Evolutionary conservation across 129 eudicot genomes (phyloP).

Genomic region (Centella asiatica): DNA sequence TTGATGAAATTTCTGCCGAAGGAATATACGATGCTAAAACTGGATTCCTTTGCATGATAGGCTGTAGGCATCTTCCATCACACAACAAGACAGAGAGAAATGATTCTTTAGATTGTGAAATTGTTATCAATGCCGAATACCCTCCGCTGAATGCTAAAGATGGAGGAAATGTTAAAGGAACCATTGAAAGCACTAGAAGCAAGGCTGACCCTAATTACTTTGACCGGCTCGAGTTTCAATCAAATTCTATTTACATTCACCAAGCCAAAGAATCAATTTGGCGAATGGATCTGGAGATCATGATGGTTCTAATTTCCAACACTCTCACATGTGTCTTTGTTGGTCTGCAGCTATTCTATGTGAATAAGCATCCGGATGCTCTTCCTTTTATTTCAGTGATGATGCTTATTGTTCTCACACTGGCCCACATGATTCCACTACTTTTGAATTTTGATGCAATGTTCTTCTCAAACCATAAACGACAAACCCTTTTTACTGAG

Average conservation of each 20-base stretch:
- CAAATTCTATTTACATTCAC: constrained; percentile 43
- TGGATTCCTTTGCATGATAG: constrained; percentile 74
- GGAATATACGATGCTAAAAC: constrained; percentile 54
- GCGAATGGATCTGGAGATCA: constrained; percentile 87
- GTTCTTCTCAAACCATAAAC: constrained; percentile 37
- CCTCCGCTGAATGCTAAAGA: constrained; percentile 37
- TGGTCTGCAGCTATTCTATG: constrained; percentile 60
- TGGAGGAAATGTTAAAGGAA: constrained; percentile 41
- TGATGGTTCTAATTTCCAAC: constrained; percentile 85
- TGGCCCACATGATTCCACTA: constrained; percentile 67
- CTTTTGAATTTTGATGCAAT: constrained; percentile 82
- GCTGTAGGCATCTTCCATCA: constrained; percentile 50
- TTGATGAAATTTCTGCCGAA: constrained; percentile 63
- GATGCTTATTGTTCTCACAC: constrained; percentile 65
- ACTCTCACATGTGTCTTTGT: constrained; percentile 71
- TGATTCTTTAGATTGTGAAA: constrained; percentile 60
- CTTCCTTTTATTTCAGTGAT: constrained; percentile 60
- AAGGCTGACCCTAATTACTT: constrained; percentile 66
- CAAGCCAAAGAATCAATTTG: constrained; percentile 65
- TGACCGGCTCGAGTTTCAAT: constrained; percentile 39
- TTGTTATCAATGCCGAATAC: constrained; percentile 44
- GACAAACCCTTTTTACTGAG: constrained; percentile 44
- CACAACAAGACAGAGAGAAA: constrained; percentile 21
- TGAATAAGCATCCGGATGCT: constrained; percentile 43
- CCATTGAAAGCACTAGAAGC: constrained; percentile 51